Conservation (phyloP, 2,329 filamentous ascomycete genomes). For the Ilyonectria sp. region DNA sequence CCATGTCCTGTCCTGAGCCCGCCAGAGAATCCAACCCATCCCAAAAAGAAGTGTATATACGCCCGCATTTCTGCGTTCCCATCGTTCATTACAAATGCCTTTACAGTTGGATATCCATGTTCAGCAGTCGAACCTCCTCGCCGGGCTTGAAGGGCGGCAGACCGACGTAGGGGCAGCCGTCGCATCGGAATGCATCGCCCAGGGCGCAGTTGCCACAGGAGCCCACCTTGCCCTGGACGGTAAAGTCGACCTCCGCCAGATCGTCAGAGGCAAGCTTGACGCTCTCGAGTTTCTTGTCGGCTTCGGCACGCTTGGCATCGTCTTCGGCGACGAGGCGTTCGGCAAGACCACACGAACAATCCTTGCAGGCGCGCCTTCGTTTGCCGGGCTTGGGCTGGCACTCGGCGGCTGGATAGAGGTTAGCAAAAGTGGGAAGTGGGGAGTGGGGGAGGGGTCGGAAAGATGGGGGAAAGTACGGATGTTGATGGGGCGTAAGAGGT, state of each 20-base stretch:
- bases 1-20: conserved; percentile 39
- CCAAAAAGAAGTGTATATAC: conserved; percentile 42
- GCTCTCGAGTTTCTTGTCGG: conserved; percentile 75
- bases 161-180: conserved; percentile 85
- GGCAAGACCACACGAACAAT: conserved; percentile 95
- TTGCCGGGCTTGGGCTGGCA: conserved; percentile 91
- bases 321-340: conserved; percentile 91
- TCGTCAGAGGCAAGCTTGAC: conserved; percentile 84
- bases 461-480: conserved; percentile 74
- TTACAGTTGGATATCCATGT: conserved; percentile 87
- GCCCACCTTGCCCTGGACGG: conserved; percentile 95
- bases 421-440: conserved; percentile 7
- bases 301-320: conserved; percentile 76
- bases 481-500: conserved; percentile 82
- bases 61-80: conserved; percentile 43
- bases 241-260: conserved; percentile 91
- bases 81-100: conserved; percentile 34
- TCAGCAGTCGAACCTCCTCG: conserved; percentile 90
- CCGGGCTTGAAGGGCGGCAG: conserved; percentile 97
- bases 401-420: conserved; percentile 73
- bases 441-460: not conserved
- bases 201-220: conserved; percentile 95
- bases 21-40: conserved; percentile 37
- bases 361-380: conserved; percentile 94
- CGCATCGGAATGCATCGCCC: conserved; percentile 89